Evolutionary conservation across 2,329 filamentous ascomycete species (phyloP).

Genomic region (Metarhizium rileyi): DNA sequence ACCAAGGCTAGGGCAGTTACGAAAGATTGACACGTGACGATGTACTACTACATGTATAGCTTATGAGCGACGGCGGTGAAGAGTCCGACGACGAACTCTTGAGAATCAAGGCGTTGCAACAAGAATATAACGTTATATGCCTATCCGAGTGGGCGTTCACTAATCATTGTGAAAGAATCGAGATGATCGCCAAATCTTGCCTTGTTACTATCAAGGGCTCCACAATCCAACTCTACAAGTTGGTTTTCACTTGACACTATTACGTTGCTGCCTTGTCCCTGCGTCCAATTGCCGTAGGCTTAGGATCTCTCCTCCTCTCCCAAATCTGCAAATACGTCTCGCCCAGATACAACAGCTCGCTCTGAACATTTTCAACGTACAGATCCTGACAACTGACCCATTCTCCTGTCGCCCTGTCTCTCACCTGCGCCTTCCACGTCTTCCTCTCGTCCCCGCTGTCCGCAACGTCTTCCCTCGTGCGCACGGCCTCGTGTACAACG

Average conservation of each 20-base stretch:
- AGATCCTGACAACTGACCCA: conserved; percentile 94
- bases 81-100: background rate
- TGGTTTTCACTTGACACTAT: too few relatives aligned
- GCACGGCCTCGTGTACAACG: conserved; percentile 77
- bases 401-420: conserved; percentile 69
- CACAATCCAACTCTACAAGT: too few relatives aligned
- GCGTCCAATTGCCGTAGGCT: conserved; percentile 9
- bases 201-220: background rate
- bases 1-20: background rate
- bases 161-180: background rate
- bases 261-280: conserved; percentile 15
- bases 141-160: background rate
- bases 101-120: conserved; percentile 2
- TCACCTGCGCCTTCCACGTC: conserved; percentile 88
- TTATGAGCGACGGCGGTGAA: background rate
- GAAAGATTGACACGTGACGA: conserved; percentile 1
- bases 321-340: conserved; percentile 96
- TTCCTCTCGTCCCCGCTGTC: conserved; percentile 80
- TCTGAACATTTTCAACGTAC: conserved; percentile 82
- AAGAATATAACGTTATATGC: background rate
- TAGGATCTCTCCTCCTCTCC: conserved; percentile 63
- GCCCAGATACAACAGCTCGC: conserved; percentile 81
- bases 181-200: background rate
- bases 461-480: conserved; percentile 72
- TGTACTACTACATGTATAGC: conserved; percentile 8